A percentile compares a stretch with the other conserved stretches of the same genome.
phyloP scores from a whole-genome alignment of 2,329 filamentous ascomycete genomes.

The Botrytis deweyae region DNA sequence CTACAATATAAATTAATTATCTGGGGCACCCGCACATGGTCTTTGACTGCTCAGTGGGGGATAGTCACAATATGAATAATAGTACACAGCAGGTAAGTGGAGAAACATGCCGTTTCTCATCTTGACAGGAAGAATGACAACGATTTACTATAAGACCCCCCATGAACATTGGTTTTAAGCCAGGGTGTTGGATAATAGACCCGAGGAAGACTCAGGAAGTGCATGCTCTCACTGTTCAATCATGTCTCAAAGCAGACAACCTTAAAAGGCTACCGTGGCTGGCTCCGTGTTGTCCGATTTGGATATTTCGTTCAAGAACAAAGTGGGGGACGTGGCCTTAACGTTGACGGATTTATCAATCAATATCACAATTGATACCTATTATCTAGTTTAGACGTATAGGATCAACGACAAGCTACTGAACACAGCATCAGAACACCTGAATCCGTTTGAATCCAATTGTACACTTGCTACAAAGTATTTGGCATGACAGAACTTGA shows the following conservation, averaged over 20 bases:
- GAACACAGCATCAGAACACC: background rate
- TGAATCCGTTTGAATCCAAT: background rate
- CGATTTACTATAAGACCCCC: background rate
- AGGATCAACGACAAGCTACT: background rate
- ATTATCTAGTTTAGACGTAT: background rate
- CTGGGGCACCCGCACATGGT: slow-evolving; percentile 11
- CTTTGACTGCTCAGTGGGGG: background rate
- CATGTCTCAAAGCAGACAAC: background rate
- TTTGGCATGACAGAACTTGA: background rate
- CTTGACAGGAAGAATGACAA: background rate
- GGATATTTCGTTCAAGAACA: background rate
- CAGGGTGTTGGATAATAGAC: background rate
- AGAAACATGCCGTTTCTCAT: background rate
- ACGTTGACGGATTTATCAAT: background rate
- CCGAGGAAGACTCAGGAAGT: background rate
- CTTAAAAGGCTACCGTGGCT: background rate
- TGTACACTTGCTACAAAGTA: background rate
- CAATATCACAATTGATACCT: background rate
- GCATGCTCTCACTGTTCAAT: background rate
- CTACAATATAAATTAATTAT: background rate
- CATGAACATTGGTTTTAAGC: background rate
- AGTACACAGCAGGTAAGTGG: background rate
- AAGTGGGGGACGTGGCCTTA: background rate
- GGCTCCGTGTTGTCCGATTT: background rate
- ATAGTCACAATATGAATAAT: background rate